Percentiles rank a stretch among this genome's conserved stretches.
phyloP scores from a whole-genome alignment of 768 basidiomycete genomes.

The Pleurotus eryngii region DNA sequence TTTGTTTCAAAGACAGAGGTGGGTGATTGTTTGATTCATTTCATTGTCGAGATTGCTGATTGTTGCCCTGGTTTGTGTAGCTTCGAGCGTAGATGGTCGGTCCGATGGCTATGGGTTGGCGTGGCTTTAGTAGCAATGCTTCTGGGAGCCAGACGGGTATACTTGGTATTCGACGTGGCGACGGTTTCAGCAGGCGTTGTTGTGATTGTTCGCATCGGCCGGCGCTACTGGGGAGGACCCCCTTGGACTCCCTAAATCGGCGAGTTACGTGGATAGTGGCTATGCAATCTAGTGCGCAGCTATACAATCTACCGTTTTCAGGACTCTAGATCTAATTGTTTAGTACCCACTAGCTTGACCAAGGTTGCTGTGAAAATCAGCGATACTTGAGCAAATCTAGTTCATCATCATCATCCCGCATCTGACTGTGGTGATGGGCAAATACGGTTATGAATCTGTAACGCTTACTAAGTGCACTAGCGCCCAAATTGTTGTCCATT shows the following conservation, averaged over 20 bases:
- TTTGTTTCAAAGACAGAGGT: constrained; percentile 43
- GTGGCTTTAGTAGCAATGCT: constrained; percentile 56
- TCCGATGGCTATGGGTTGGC: constrained; percentile 51
- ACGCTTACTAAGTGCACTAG: too few relatives aligned
- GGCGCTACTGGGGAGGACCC: constrained; percentile 45
- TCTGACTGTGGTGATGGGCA: too few relatives aligned
- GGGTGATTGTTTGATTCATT: constrained; percentile 11
- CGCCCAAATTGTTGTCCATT: too few relatives aligned
- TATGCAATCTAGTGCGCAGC: too few relatives aligned
- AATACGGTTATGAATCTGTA: too few relatives aligned
- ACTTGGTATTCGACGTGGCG: constrained; percentile 61
- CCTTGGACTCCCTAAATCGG: constrained; percentile 21
- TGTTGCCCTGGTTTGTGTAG: constrained; percentile 18
- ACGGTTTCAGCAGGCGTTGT: constrained; percentile 45
- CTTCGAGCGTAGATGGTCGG: constrained; percentile 36
- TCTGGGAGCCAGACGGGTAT: constrained; percentile 64
- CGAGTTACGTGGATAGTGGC: too few relatives aligned
- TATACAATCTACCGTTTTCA: too few relatives aligned
- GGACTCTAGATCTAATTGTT: too few relatives aligned
- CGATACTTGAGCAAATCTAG: too few relatives aligned
- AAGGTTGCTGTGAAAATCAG: too few relatives aligned
- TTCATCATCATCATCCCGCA: too few relatives aligned
- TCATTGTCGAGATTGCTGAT: constrained; percentile 6
- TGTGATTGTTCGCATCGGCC: constrained; percentile 44
- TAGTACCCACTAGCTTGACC: too few relatives aligned